These are phyloP conservation scores for Mortierella sp. DNA, from an alignment of 371 early-diverging fungal species.

Conservation along the genomic window DNA sequence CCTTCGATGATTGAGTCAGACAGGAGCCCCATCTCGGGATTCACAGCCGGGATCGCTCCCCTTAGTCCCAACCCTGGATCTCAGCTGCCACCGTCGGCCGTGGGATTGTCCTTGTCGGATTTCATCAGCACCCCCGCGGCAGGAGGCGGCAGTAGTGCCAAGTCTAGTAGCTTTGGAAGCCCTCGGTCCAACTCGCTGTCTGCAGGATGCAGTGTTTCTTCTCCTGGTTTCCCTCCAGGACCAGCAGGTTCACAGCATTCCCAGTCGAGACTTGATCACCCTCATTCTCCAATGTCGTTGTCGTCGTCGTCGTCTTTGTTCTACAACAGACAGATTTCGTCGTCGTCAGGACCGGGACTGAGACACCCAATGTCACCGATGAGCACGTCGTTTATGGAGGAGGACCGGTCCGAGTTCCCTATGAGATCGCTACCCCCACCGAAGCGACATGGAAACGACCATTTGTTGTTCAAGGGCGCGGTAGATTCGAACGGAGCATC, in stretches of 20 bases:
- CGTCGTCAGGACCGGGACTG: background rate
- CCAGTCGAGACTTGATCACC: background rate
- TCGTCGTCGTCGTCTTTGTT: background rate
- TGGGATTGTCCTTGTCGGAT: background rate
- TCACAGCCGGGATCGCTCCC: slow-evolving; percentile 7
- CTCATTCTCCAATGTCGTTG: no score
- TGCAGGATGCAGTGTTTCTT: background rate
- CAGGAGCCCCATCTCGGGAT: slow-evolving; percentile 38
- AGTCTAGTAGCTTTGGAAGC: background rate
- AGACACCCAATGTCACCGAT: slow-evolving; percentile 9
- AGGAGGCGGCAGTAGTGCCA: background rate
- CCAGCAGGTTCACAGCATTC: background rate
- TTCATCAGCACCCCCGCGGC: background rate
- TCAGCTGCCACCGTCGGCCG: slow-evolving; percentile 3
- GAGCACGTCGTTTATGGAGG: background rate
- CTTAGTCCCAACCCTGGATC: background rate
- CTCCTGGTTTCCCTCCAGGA: slow-evolving; percentile 1
- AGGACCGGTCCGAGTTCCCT: slow-evolving; percentile 11
- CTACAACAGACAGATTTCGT: background rate
- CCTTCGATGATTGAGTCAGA: slow-evolving; percentile 8
- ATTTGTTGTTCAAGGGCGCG: background rate
- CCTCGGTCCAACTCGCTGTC: slow-evolving; percentile 16
- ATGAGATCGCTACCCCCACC: slow-evolving; percentile 41
- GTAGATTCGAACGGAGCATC: background rate
- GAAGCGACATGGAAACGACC: slow-evolving; percentile 30